A percentile compares a stretch with the other conserved stretches of the same genome.
Evolutionary conservation across 768 basidiomycete genomes (phyloP).

Genomic region (Sistotremastrum suecicum): DNA sequence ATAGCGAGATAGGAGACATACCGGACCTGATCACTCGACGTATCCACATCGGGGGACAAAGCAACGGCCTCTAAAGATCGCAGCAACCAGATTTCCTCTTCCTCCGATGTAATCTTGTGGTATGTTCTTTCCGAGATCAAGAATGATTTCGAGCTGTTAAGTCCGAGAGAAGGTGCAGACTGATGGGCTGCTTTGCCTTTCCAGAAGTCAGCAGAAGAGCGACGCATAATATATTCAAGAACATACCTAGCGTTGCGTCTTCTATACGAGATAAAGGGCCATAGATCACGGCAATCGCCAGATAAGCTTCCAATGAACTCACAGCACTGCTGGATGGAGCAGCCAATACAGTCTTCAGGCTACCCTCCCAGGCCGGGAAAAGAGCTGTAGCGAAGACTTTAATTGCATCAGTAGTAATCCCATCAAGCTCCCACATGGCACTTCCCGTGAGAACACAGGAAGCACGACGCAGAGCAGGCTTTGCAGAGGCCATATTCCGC

Average conservation of each 20-base stretch:
- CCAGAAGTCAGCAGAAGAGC: slow-evolving; percentile 20
- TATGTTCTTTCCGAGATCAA: slow-evolving; percentile 81
- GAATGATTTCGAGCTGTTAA: slow-evolving; percentile 57
- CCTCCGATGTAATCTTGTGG: slow-evolving; percentile 44
- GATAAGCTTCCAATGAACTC: slow-evolving; percentile 76
- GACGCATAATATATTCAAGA: slow-evolving; percentile 1
- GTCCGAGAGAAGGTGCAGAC: slow-evolving; percentile 19
- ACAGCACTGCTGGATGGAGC: slow-evolving; percentile 45
- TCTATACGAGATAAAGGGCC: slow-evolving; percentile 44
- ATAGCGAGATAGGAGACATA: slow-evolving; percentile 11
- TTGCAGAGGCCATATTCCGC: slow-evolving; percentile 60
- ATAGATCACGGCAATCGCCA: slow-evolving; percentile 54
- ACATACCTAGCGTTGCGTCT: slow-evolving; percentile 9
- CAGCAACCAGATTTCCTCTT: slow-evolving; percentile 67
- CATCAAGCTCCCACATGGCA: slow-evolving; percentile 35
- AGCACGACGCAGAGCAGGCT: slow-evolving; percentile 44
- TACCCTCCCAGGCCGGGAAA: slow-evolving; percentile 49
- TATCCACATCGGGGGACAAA: slow-evolving; percentile 34
- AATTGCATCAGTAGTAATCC: slow-evolving; percentile 27
- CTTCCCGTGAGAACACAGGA: slow-evolving; percentile 51
- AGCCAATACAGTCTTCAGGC: slow-evolving; percentile 47
- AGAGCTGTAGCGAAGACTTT: slow-evolving; percentile 39
- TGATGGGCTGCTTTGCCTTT: slow-evolving; percentile 34
- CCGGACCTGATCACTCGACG: slow-evolving; percentile 42
- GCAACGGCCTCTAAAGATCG: slow-evolving; percentile 42